Base-by-base conservation (phyloP, 2,329 filamentous ascomycete species). In the Pseudopyrenochaeta lycopersici region DNA sequence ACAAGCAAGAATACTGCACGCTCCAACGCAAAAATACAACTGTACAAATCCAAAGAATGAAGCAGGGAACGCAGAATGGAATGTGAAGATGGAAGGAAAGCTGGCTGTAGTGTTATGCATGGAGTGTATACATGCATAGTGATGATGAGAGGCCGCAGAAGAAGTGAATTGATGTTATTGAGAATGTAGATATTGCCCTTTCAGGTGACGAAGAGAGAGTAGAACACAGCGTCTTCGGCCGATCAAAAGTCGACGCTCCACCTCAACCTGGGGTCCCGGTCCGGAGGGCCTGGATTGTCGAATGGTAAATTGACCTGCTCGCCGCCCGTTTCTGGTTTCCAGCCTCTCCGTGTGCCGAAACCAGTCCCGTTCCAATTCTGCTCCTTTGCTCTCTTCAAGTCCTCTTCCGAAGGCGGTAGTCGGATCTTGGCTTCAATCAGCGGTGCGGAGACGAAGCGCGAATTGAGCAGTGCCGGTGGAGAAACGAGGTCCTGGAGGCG, bases 231-330 rank as follows among this genome's bases (percentile, higher is more conserved):
- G n/a, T n/a, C n/a, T n/a, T 27, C 4, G 9, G 4, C 9, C 23
- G 17, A 7, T 61, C 48, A 80, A 47, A 79, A 75, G 51, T 80
- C 78, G 45, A 80, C 77, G 55, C 71, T 78, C 76, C 76, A 78
- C 49, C 77, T 56, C 56, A 76, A 67, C 35, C 65, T 64, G 1
- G 74, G 72, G 55, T 79, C 76, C 14, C 74, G 64, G 50, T 70
- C 70, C 9, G 56, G 68, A 47, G 56, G 67, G 36, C 69, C 73
- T 43, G 48, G 67, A 55, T 72, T 64, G 50, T 77, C 76, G 46
- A 76, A 75, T 23, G 71, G 68, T 0, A 70, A 68, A 7, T 60
- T 60, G 11, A 58, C 47, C 7, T 49, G 63, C 31, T 62, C 58
- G 7, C 56, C 46, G 20, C 56, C 54, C 27, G 58, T 55, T 14